Conservation (phyloP, 2,329 filamentous ascomycete species). For the Colletotrichum sp. region DNA sequence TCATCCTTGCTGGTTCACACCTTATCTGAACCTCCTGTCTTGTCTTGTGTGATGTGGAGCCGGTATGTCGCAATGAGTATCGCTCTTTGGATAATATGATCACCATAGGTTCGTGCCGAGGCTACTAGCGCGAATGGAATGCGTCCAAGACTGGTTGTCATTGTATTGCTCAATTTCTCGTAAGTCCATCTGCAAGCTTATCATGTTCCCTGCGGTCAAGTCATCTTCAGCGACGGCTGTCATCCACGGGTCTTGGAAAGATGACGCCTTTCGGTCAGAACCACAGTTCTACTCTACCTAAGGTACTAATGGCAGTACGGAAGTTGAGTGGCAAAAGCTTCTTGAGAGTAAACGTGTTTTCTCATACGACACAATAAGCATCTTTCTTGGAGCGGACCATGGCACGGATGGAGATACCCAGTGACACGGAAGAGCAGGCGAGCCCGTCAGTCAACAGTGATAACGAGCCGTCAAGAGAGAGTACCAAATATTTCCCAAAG, state of each 20-base stretch:
- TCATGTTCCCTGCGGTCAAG: not conserved
- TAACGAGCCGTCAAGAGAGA: not conserved
- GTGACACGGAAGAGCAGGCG: not conserved
- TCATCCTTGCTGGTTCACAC: not conserved
- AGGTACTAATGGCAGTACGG: not conserved
- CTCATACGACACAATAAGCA: not conserved
- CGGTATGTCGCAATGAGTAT: not conserved
- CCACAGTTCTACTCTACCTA: not conserved
- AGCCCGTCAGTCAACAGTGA: not conserved
- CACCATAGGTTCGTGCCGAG: not conserved
- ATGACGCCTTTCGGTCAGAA: not conserved
- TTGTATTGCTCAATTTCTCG: fast-evolving
- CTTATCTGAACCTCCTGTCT: not conserved
- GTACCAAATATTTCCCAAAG: not conserved
- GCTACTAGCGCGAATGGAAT: not conserved
- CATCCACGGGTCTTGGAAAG: not conserved
- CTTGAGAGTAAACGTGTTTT: not conserved
- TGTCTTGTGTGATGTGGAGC: not conserved
- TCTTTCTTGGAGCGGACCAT: not conserved
- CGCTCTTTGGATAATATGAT: not conserved
- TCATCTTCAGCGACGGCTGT: not conserved
- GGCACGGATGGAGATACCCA: not conserved
- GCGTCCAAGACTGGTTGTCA: not conserved
- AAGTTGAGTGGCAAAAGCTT: not conserved
- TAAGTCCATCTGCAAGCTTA: not conserved